Evolutionary conservation across 805 yeast genomes (phyloP).

Genomic region (Tetrapisispora phaffii): DNA sequence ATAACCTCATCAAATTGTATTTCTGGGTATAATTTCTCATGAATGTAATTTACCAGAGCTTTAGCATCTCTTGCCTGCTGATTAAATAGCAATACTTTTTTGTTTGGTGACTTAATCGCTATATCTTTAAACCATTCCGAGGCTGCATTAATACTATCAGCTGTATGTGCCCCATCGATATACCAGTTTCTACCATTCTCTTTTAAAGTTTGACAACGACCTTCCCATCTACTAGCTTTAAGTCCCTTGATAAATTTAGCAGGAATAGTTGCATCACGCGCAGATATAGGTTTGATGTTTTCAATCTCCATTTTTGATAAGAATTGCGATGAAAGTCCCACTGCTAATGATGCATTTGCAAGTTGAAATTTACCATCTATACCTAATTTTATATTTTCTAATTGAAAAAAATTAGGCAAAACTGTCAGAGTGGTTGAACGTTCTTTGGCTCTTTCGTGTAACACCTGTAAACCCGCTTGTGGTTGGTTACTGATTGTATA

Average conservation of each 20-base stretch:
- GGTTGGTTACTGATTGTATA: conserved; percentile 53
- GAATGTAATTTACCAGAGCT: conserved; percentile 47
- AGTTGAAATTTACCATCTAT: conserved; percentile 78
- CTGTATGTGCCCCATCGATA: conserved; percentile 93
- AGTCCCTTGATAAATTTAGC: conserved; percentile 49
- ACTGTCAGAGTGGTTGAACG: conserved; percentile 41
- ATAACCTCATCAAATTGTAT: conserved; percentile 62
- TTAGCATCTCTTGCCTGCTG: conserved; percentile 89
- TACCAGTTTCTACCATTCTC: conserved; percentile 55
- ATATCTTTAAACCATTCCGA: conserved; percentile 59
- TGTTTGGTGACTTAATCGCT: conserved; percentile 9
- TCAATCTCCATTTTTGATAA: conserved; percentile 40
- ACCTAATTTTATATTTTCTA: conserved; percentile 43
- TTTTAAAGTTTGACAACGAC: conserved; percentile 72
- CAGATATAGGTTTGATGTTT: not conserved
- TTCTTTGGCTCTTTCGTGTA: conserved; percentile 62
- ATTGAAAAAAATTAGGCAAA: conserved; percentile 38
- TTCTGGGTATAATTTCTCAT: conserved; percentile 33
- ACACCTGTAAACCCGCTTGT: conserved; percentile 42
- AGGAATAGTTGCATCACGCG: conserved; percentile 27
- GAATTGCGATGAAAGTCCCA: conserved; percentile 55
- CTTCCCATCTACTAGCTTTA: conserved; percentile 76
- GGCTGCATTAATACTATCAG: conserved; percentile 77
- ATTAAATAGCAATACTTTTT: conserved; percentile 66
- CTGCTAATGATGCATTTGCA: conserved; percentile 81